Percentiles rank a stretch among this genome's conserved stretches.
phyloP scores from a whole-genome alignment of 208 protist species.

The Trypanosoma melophagium region DNA sequence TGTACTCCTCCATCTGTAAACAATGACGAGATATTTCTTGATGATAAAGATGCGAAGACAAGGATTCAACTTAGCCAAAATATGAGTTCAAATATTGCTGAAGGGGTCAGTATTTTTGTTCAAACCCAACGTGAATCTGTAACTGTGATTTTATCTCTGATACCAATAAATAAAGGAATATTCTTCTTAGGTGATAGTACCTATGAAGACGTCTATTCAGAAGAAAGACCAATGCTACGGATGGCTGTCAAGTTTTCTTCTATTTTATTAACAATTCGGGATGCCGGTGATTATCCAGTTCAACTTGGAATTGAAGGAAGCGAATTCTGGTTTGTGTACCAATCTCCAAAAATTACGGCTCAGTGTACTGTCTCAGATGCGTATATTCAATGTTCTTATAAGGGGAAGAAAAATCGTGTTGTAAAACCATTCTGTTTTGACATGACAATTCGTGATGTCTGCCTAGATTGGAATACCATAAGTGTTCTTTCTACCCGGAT shows the following conservation, averaged over 20 bases:
- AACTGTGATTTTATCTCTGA: constrained; percentile 17
- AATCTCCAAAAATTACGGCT: constrained; percentile 31
- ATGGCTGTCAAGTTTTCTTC: constrained; percentile 29
- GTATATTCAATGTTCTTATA: constrained; percentile 38
- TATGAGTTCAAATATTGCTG: constrained; percentile 19
- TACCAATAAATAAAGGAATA: background rate
- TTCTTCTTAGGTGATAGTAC: background rate
- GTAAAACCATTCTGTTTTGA: constrained; percentile 49
- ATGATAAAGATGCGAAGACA: constrained; percentile 18
- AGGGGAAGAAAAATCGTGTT: constrained; percentile 31
- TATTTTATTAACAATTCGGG: constrained; percentile 29
- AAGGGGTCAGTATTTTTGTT: constrained; percentile 32
- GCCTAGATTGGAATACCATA: constrained; percentile 21
- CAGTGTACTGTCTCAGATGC: constrained; percentile 51
- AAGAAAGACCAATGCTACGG: constrained; percentile 22
- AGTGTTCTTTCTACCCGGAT: constrained; percentile 34
- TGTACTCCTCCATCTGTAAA: constrained; percentile 17
- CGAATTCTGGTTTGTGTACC: constrained; percentile 30
- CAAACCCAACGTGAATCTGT: constrained; percentile 14
- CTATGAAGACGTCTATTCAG: constrained; percentile 6
- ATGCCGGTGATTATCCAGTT: constrained; percentile 25
- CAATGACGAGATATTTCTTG: constrained; percentile 33
- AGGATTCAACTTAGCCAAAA: constrained; percentile 18
- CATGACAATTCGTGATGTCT: constrained; percentile 44
- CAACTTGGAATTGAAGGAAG: constrained; percentile 31